These are phyloP conservation scores for Aschersonia sp. DNA, from an alignment of 2,329 filamentous ascomycete species.

Conservation along the genomic window DNA sequence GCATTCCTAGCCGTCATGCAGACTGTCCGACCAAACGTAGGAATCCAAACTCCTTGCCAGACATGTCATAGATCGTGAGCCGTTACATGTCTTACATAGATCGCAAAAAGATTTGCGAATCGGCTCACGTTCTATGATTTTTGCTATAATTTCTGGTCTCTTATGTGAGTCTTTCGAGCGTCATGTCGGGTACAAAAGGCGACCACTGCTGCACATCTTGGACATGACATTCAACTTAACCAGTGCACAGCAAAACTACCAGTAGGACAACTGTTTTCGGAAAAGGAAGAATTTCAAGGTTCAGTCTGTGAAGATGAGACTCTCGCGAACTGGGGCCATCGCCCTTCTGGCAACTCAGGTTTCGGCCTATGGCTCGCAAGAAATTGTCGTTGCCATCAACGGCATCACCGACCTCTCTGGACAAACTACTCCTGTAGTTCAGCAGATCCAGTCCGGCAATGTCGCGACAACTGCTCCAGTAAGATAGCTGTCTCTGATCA, in stretches of 20 bases:
- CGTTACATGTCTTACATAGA: no score
- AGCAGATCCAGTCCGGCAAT: slow-evolving; percentile 2
- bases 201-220: no score
- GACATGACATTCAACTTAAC: no score
- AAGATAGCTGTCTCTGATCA: neutral
- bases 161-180: no score
- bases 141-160: no score
- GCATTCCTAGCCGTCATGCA: neutral
- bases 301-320: slow-evolving; percentile 3
- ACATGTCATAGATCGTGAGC: neutral
- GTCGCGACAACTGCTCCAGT: neutral
- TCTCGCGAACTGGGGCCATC: slow-evolving; percentile 7
- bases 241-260: no score
- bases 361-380: slow-evolving; percentile 3
- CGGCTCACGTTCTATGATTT: neutral
- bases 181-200: no score
- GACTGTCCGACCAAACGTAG: neutral
- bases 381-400: slow-evolving; percentile 4
- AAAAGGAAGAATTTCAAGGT: neutral
- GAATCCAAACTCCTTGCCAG: neutral
- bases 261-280: no score
- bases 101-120: neutral
- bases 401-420: slow-evolving; percentile 5
- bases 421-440: slow-evolving; percentile 3
- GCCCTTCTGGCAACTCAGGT: slow-evolving; percentile 6